A percentile compares a stretch with the other conserved stretches of the same genome.
Evolutionary conservation across 2,329 filamentous ascomycete species (phyloP).

Genomic region (Verticillium nonalfalfae): DNA sequence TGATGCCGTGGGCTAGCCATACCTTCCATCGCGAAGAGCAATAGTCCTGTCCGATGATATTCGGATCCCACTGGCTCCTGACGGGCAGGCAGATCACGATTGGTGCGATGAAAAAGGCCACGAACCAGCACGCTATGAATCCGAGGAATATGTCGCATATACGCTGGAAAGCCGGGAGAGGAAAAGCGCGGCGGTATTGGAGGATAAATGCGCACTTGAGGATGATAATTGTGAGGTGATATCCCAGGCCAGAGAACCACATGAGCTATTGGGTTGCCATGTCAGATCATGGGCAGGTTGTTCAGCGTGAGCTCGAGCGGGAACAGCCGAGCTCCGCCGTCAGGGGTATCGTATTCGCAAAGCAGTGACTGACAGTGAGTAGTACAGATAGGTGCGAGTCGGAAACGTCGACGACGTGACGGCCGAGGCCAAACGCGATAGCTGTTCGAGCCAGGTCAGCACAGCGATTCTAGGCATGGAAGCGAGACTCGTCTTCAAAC

Average conservation of each 20-base stretch:
- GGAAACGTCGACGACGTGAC: neutral
- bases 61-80: neutral
- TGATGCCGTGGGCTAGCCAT: constrained; percentile 3
- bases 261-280: neutral
- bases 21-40: constrained; percentile 5
- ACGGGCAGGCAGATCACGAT: neutral
- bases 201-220: constrained; percentile 28
- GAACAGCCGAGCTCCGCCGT: neutral
- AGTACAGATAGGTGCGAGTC: neutral
- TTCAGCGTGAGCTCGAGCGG: neutral
- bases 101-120: constrained; percentile 4
- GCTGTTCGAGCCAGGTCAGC: neutral
- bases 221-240: constrained; percentile 19
- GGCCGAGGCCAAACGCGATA: neutral
- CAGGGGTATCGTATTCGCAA: neutral
- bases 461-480: neutral
- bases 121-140: constrained; percentile 8
- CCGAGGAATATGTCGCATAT: constrained; percentile 8
- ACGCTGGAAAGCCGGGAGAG: constrained; percentile 4
- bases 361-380: neutral
- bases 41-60: neutral
- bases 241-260: constrained; percentile 7
- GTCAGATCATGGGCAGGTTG: neutral
- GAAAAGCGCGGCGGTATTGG: constrained; percentile 28
- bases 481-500: neutral